Evolutionary conservation across 805 yeast species (phyloP).

Genomic region (Lachancea dasiensis): DNA sequence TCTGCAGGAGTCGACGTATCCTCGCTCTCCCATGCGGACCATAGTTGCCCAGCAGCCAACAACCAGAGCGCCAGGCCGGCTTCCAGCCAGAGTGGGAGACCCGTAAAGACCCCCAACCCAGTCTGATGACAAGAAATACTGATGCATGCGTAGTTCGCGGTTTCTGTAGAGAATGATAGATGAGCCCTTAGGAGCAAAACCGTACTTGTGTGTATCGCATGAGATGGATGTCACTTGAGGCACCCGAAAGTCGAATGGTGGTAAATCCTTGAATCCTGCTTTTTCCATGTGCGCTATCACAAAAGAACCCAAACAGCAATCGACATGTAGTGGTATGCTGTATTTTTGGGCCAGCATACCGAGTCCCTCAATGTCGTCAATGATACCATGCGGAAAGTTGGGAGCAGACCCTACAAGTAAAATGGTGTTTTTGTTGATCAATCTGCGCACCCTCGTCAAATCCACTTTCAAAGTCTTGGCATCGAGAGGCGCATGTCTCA

Average conservation of each 20-base stretch:
- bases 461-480: conserved; percentile 64
- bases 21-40: conserved; percentile 75
- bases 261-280: conserved; percentile 43
- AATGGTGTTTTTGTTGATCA: conserved; percentile 75
- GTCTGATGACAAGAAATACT: conserved; percentile 73
- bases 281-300: conserved; percentile 72
- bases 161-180: conserved; percentile 86
- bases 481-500: conserved; percentile 75
- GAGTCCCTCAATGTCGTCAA: conserved; percentile 77
- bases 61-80: conserved; percentile 93
- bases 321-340: conserved; percentile 87
- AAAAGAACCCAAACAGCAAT: conserved; percentile 93
- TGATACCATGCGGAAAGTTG: conserved; percentile 93
- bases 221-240: conserved; percentile 95
- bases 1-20: conserved; percentile 61
- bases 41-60: conserved; percentile 99
- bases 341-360: conserved; percentile 54
- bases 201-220: conserved; percentile 99
- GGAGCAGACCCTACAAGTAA: conserved; percentile 92
- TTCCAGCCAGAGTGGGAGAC: conserved; percentile 93
- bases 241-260: conserved; percentile 73
- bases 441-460: conserved; percentile 49
- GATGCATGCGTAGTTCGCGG: conserved; percentile 61
- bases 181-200: conserved; percentile 97
- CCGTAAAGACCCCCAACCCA: conserved; percentile 98